phyloP scores from a whole-genome alignment of 164 flowering plant species.

The Amborella trichopoda region DNA sequence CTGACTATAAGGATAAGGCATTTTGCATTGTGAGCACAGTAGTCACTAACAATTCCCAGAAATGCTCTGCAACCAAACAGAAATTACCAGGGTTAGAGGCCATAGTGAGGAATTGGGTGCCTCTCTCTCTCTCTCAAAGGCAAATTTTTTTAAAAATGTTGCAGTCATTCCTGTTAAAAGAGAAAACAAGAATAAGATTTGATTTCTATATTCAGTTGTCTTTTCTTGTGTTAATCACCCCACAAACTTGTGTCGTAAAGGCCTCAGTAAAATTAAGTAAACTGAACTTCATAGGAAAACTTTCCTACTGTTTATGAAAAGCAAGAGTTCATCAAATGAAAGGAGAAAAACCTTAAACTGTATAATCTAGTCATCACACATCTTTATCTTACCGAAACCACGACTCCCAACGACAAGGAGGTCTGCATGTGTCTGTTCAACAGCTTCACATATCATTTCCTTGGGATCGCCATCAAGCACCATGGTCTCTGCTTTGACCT shows the following conservation, averaged over 20 bases:
- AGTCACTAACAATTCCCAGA: constrained; percentile 37
- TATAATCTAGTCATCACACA: constrained; percentile 14
- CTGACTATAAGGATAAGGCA: constrained; percentile 31
- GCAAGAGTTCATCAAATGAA: not conserved
- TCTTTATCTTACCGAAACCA: constrained; percentile 20
- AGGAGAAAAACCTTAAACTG: not conserved
- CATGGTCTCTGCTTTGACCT: constrained; percentile 15
- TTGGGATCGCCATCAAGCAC: constrained; percentile 21
- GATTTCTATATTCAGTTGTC: too few species aligned
- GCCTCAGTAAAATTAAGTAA: too few species aligned
- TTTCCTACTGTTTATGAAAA: not conserved
- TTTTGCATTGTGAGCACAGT: constrained; percentile 28
- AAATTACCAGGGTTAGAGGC: too few species aligned
- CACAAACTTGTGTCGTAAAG: too few species aligned
- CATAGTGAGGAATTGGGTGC: too few species aligned
- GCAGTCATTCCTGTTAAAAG: too few species aligned
- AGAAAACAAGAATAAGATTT: too few species aligned
- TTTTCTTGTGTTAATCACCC: too few species aligned
- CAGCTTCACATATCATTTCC: constrained; percentile 24
- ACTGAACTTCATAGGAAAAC: not conserved
- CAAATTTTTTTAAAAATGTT: too few species aligned
- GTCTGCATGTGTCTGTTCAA: constrained; percentile 13
- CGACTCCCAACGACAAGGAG: constrained; percentile 25
- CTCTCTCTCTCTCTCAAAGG: too few species aligned
- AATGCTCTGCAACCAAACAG: constrained; percentile 33